phyloP scores from a whole-genome alignment of 106 monocot species.

The Dendrobium huoshanense region DNA sequence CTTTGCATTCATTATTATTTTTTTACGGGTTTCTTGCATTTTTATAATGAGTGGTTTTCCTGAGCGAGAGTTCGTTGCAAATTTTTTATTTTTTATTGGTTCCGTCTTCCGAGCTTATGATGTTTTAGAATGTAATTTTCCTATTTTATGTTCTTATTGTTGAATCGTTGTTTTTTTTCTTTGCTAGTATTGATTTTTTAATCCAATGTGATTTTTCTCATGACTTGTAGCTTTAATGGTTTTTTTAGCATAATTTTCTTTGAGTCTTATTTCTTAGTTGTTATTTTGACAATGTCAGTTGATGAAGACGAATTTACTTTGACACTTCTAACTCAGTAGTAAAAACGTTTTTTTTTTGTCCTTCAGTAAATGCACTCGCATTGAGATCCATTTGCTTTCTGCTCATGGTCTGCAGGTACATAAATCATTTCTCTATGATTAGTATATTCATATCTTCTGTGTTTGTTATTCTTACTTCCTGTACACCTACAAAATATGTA shows the following conservation, averaged over 20 bases:
- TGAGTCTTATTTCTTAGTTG: background rate
- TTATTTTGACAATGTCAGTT: background rate
- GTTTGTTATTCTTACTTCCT: background rate
- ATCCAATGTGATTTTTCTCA: background rate
- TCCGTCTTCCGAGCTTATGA: background rate
- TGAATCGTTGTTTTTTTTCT: background rate
- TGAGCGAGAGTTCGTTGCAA: background rate
- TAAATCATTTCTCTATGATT: background rate
- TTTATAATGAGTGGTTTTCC: background rate
- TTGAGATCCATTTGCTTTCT: conserved; percentile 95
- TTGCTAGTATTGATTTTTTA: background rate
- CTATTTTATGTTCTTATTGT: background rate
- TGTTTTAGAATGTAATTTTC: background rate
- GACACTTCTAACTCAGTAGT: background rate
- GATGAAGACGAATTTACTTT: background rate
- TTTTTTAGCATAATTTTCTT: background rate
- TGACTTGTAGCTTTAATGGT: background rate
- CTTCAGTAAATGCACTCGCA: conserved; percentile 95
- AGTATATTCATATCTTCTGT: background rate
- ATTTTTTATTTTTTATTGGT: background rate
- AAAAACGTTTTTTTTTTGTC: background rate
- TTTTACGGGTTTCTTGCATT: conserved; percentile 1
- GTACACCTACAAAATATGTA: background rate
- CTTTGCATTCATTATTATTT: background rate
- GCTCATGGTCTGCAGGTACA: conserved; percentile 88